Percentiles rank a stretch among this genome's conserved stretches.
Evolutionary conservation across 805 yeast species (phyloP).

Genomic region (Hanseniaspora jakobsenii): DNA sequence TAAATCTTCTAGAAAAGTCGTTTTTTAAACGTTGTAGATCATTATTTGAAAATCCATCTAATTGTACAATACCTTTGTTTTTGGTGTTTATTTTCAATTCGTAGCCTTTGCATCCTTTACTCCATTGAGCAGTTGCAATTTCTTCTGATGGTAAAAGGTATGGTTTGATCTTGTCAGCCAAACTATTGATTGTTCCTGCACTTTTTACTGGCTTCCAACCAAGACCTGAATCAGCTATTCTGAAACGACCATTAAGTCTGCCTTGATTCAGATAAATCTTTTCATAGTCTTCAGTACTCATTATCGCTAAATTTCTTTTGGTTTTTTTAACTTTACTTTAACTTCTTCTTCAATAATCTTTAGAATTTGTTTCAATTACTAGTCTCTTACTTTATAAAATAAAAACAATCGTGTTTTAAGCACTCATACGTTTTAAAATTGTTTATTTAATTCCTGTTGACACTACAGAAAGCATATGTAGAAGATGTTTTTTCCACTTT

Average conservation of each 20-base stretch:
- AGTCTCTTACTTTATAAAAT: no score
- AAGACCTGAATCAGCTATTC: conserved; percentile 90
- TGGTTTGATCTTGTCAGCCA: conserved; percentile 47
- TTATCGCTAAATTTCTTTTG: background rate
- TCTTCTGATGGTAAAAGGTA: conserved; percentile 81
- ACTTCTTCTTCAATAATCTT: no score
- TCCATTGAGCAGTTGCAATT: conserved; percentile 71
- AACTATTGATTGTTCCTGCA: conserved; percentile 29
- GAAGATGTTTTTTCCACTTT: no score
- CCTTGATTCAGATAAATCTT: conserved; percentile 83
- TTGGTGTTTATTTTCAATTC: conserved; percentile 83
- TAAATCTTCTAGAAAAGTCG: conserved; percentile 69
- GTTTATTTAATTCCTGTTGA: no score
- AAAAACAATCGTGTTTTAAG: no score
- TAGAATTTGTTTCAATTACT: no score
- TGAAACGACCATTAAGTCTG: conserved; percentile 70
- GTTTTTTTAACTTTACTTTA: no score
- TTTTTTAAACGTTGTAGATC: conserved; percentile 72
- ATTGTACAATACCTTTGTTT: conserved; percentile 67
- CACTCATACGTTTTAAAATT: no score
- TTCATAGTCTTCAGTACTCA: conserved; percentile 60
- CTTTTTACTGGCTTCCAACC: conserved; percentile 77
- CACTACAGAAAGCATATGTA: no score
- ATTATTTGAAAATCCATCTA: conserved; percentile 85
- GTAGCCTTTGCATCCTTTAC: conserved; percentile 84